Evolutionary conservation across 202 grass and related monocot species (phyloP).

Genomic region (Setaria viridis): DNA sequence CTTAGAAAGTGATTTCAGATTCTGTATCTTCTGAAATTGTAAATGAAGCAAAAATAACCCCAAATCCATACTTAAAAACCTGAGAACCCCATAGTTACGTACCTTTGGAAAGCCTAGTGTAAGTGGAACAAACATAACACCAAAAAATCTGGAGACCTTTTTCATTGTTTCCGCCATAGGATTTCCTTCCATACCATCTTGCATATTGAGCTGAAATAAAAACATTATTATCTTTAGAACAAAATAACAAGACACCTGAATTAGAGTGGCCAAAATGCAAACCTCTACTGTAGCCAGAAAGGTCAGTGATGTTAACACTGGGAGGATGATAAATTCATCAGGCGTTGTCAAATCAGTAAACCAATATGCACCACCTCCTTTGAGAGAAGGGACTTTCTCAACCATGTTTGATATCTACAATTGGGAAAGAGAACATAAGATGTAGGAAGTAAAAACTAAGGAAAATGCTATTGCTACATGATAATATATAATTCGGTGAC

Average conservation of each 20-base stretch:
- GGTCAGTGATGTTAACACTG: constrained; percentile 71
- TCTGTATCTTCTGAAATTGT: constrained; percentile 73
- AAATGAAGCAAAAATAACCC: constrained; percentile 49
- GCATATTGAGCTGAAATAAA: constrained; percentile 82
- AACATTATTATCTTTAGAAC: neutral
- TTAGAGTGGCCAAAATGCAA: constrained; percentile 14
- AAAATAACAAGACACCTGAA: constrained; percentile 5
- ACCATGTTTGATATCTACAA: constrained; percentile 95
- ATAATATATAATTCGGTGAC: constrained; percentile 15
- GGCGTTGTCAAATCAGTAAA: constrained; percentile 99
- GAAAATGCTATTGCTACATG: constrained; percentile 32
- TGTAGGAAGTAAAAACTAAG: constrained; percentile 4
- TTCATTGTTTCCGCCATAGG: constrained; percentile 75
- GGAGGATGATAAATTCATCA: constrained; percentile 68
- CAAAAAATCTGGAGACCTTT: constrained; percentile 69
- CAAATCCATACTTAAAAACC: constrained; percentile 7
- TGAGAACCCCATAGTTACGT: constrained; percentile 35
- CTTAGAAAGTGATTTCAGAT: constrained; percentile 9
- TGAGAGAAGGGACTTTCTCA: constrained; percentile 92
- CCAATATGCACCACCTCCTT: constrained; percentile 91
- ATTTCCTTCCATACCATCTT: constrained; percentile 96
- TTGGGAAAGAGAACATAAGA: constrained; percentile 32
- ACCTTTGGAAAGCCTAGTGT: constrained; percentile 88
- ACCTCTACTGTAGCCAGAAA: constrained; percentile 89
- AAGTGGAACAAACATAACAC: constrained; percentile 69